Evolutionary conservation across 225 moss, liverwort and hornwort genomes (phyloP).

Genomic region (Bryum argenteum): DNA sequence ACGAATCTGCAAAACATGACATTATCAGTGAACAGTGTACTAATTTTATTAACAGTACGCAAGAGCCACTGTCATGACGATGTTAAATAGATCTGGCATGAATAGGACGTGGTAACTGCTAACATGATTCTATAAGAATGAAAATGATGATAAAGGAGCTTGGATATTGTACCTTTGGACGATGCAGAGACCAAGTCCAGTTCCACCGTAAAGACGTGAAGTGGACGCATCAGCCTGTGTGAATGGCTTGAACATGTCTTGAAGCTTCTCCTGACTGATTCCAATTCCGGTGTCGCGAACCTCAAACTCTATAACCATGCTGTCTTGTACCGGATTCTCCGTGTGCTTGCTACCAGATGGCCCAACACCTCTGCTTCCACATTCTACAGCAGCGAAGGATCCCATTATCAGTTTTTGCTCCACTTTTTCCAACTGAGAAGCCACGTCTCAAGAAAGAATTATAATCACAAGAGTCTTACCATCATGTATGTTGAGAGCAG

Average conservation of each 20-base stretch:
- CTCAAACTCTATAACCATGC: conserved; percentile 61
- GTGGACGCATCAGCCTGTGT: conserved; percentile 92
- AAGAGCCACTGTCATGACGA: neutral
- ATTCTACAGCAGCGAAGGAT: conserved; percentile 32
- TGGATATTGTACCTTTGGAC: conserved; percentile 66
- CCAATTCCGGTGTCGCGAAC: conserved; percentile 86
- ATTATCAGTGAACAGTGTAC: neutral
- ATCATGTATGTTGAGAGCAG: conserved; percentile 19
- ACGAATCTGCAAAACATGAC: conserved; percentile 66
- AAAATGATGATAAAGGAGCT: neutral
- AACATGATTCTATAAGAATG: neutral
- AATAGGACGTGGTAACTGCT: neutral
- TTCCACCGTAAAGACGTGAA: conserved; percentile 88
- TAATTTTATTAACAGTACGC: neutral
- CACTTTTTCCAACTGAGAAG: too few species aligned
- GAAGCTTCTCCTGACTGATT: conserved; percentile 65
- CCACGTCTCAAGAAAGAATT: too few species aligned
- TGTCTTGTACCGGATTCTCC: conserved; percentile 21
- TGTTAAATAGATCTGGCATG: neutral
- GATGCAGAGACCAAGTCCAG: conserved; percentile 87
- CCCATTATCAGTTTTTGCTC: conserved; percentile 1
- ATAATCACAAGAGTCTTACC: conserved; percentile 25
- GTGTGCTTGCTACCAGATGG: conserved; percentile 2
- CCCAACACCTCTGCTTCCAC: conserved; percentile 27
- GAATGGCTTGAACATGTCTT: conserved; percentile 86